A percentile compares a stretch with the other conserved stretches of the same genome.
phyloP scores from a whole-genome alignment of 257 asterid genomes.

The Ocimum tenuiflorum region DNA sequence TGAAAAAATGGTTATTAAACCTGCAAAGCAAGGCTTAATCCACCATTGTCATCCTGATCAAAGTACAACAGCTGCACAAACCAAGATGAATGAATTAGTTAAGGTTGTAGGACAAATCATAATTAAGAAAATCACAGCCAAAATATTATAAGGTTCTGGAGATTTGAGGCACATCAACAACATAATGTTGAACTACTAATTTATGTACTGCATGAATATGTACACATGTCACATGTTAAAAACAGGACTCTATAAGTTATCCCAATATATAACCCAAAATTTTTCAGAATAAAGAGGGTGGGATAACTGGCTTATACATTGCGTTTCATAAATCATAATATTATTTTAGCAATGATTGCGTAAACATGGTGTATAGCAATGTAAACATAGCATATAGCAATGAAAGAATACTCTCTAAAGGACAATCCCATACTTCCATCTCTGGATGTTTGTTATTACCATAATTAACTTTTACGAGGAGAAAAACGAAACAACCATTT shows the following conservation, averaged over 20 bases:
- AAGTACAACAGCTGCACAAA: conserved; percentile 77
- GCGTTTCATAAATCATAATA: neutral
- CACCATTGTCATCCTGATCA: conserved; percentile 78
- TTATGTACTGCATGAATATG: neutral
- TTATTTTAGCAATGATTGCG: no score
- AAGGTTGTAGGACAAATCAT: conserved; percentile 3
- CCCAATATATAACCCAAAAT: neutral
- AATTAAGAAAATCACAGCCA: neutral
- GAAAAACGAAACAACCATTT: neutral
- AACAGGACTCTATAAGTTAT: neutral
- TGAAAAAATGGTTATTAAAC: conserved; percentile 17
- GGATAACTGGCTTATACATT: neutral
- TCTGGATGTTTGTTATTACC: neutral
- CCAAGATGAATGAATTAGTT: conserved; percentile 2
- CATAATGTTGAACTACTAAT: neutral
- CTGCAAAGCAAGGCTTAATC: conserved; percentile 87
- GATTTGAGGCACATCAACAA: neutral
- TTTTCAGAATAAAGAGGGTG: neutral
- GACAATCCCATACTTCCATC: neutral
- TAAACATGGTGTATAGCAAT: neutral
- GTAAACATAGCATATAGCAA: neutral
- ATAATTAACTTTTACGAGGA: no score
- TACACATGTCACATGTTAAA: neutral
- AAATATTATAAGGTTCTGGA: neutral
- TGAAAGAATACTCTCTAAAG: neutral